Evolutionary conservation across 176 grass and related monocot genomes (phyloP), one percentile per base, ranked within the genome.

Genomic region (Avena sativa): DNA sequence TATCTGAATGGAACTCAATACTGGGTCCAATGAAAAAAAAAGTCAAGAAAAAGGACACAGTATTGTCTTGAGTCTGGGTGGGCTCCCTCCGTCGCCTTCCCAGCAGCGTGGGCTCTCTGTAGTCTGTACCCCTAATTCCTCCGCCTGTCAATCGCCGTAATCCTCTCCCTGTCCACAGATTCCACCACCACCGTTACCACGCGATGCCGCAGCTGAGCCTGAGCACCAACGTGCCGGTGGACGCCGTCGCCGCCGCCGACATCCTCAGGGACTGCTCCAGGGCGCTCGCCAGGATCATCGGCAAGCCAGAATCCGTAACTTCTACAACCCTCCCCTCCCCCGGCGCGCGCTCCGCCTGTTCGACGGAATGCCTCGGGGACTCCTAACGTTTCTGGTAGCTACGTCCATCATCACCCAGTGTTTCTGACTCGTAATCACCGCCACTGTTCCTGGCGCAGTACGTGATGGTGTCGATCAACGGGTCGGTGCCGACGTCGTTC

Each of bases 191-290:
- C 74, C 43, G 30, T 2, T 25, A 43, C 71, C 47, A 6, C 44
- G 53, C 36, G 55, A 98, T 98, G 96, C 96, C 96, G 90, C 87
- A 89, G 57, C 89, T 98, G 82, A 94, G 81, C 88, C 85, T 98
- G 81, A 92, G 78, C 93, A 98, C 90, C 68, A 98, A 98, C 87
- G 86, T 98, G 64, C 96, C 96, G 48, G 90, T 98, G 57, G 96
- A 98, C 72, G 93, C 93, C 15, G 96, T 98, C 48, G 84, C 59
- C 7, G 90, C 96, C 79, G 87, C 96, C 64, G 96, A 98, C 87
- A 95, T 98, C 81, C 90, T 98, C 70, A 87, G 89, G 89, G 96
- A 95, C 76, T 98, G 92, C 85, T 92, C 87, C 74, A 88, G 65
- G 69, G 86, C 88, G 3, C 80, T 98, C 12, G 91, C 96, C 88